These are phyloP conservation scores for Oropetium thomaeum DNA, from an alignment of 176 grass and related monocot genomes.

Conservation along the genomic window DNA sequence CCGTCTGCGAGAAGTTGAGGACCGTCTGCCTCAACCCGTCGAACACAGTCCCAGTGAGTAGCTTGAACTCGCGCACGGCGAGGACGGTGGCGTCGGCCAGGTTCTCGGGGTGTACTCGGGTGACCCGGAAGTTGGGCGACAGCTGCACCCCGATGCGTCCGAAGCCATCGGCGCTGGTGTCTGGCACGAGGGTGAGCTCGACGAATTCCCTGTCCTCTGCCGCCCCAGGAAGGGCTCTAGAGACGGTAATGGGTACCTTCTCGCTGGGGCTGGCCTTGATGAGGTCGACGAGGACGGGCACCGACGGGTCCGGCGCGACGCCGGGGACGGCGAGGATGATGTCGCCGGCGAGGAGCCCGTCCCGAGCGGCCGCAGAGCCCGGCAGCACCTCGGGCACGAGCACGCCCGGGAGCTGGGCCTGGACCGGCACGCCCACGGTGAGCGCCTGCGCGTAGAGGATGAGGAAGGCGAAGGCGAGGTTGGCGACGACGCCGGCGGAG, in stretches of 20 bases:
- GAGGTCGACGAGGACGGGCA: conserved; percentile 60
- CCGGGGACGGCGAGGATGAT: conserved; percentile 68
- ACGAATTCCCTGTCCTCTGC: conserved; percentile 22
- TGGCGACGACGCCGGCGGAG: conserved; percentile 84
- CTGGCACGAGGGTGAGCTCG: conserved; percentile 66
- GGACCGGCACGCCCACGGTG: conserved; percentile 80
- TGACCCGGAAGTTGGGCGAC: conserved; percentile 62
- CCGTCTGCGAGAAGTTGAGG: conserved; percentile 82
- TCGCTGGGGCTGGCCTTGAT: conserved; percentile 69
- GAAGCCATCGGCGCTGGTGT: conserved; percentile 58
- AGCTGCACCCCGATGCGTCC: conserved; percentile 85
- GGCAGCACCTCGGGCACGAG: conserved; percentile 78
- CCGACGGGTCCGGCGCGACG: conserved; percentile 51
- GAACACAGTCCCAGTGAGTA: conserved; percentile 49
- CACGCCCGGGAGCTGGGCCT: conserved; percentile 66
- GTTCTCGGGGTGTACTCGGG: conserved; percentile 49
- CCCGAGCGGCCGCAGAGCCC: conserved; percentile 62
- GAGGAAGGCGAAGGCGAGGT: conserved; percentile 81
- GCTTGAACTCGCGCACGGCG: conserved; percentile 60
- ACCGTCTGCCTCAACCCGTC: conserved; percentile 86
- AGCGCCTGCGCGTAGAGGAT: conserved; percentile 76
- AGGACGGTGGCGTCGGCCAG: conserved; percentile 53
- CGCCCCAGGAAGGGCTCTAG: conserved; percentile 9
- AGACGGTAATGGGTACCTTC: conserved; percentile 61
- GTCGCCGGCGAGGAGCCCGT: conserved; percentile 69